Conservation (phyloP, 2,329 filamentous ascomycete genomes). For the Coniochaeta sp. region DNA sequence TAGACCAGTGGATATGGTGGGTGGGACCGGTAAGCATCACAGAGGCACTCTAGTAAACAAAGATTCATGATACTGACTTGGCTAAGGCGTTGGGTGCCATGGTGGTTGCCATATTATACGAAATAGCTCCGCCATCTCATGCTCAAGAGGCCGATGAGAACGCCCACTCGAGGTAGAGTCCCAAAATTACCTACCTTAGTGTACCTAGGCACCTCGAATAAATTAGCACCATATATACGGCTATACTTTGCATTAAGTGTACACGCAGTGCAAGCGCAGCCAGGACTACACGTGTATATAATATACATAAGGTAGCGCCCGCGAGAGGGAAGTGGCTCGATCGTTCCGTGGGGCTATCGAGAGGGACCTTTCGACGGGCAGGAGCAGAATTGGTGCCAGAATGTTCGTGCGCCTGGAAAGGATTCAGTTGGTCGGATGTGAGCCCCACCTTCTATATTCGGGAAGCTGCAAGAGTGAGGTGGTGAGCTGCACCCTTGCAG, state of each 20-base stretch:
- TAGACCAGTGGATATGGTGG: conserved; percentile 31
- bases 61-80: background rate
- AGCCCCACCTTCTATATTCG: background rate
- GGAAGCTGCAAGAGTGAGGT: background rate
- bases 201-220: no score
- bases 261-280: no score
- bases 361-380: background rate
- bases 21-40: conserved; percentile 18
- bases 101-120: conserved; percentile 19
- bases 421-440: background rate
- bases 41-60: background rate
- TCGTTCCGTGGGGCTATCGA: background rate
- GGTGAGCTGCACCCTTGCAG: background rate
- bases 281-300: no score
- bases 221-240: no score
- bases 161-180: background rate
- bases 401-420: background rate
- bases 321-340: no score
- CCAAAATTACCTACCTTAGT: background rate
- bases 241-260: no score
- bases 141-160: background rate
- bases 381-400: background rate
- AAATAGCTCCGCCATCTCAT: conserved; percentile 21
- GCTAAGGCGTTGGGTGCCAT: conserved; percentile 12
- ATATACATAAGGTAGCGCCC: no score